Evolutionary conservation across 2,329 filamentous ascomycete genomes (phyloP).

Genomic region (Sordariomycetes sp.): DNA sequence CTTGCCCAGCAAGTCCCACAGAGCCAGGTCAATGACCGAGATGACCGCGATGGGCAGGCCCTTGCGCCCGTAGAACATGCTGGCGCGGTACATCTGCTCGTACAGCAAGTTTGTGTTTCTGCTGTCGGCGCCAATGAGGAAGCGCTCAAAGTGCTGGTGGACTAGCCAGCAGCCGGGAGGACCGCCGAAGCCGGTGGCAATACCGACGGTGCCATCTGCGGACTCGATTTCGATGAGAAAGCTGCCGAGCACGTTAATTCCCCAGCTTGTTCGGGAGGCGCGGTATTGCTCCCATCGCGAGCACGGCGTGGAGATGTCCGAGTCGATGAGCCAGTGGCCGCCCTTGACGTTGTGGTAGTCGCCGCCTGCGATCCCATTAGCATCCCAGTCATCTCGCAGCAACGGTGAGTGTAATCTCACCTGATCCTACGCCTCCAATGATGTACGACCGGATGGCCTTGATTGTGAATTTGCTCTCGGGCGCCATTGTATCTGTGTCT

Average conservation of each 20-base stretch:
- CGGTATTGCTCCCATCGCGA: conserved; percentile 84
- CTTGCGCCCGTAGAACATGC: conserved; percentile 95
- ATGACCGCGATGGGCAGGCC: conserved; percentile 85
- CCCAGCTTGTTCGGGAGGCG: conserved; percentile 82
- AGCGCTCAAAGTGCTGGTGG: conserved; percentile 87
- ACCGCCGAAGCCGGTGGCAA: conserved; percentile 88
- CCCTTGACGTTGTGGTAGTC: conserved; percentile 90
- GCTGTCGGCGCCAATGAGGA: conserved; percentile 81
- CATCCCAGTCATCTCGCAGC: background rate
- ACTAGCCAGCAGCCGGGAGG: conserved; percentile 92
- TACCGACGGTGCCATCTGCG: conserved; percentile 83
- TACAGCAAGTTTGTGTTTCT: conserved; percentile 87
- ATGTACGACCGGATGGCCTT: conserved; percentile 67
- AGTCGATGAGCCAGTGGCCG: conserved; percentile 73
- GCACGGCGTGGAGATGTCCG: conserved; percentile 86
- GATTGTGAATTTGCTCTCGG: conserved; percentile 38
- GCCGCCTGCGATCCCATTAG: conserved; percentile 41
- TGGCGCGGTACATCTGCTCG: conserved; percentile 92
- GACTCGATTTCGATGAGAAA: conserved; percentile 88
- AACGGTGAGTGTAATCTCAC: conserved; percentile 26
- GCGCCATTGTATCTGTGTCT: conserved; percentile 5
- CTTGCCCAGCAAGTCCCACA: conserved; percentile 91
- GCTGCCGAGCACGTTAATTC: conserved; percentile 89
- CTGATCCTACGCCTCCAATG: conserved; percentile 51
- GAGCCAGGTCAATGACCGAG: conserved; percentile 83